Base-by-base conservation (phyloP, 2,329 filamentous ascomycete species). In the Aureobasidium zeae region DNA sequence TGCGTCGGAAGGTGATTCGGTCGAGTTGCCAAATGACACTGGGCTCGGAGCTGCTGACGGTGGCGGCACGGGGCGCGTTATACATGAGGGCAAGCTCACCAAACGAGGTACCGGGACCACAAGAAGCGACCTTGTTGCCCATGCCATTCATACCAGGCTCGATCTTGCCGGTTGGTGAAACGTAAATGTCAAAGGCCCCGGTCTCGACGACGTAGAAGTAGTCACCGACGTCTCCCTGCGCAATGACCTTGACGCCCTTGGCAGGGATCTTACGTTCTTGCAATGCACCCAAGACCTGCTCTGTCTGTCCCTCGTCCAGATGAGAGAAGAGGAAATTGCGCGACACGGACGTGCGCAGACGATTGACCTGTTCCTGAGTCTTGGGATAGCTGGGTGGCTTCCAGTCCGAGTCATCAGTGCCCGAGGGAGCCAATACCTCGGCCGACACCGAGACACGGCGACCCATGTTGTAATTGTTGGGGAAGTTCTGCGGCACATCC, bases 81-180 rank as follows among this genome's bases (percentile, higher is more conserved):
- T 98, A 96, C 91, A 98, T 96, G 56, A 98, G 73, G 10, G 91
- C 91, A 45, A 98, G 73, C 68, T 98, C 91, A 55, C 91, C 91
- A 63, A 98, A 98, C 3, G 87, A 94, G 49, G 88, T 88, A 37
- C 91, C 91, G 3, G 87, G 77, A 32, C 85, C 81, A 46, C 93
- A 93, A 26, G 74, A 79, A 54, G 79, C 79, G 20, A 96, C 89
- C 56, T 86, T 84, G 48, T 73, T 72, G 37, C 91, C 91, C 66
- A 95, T 73, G 9, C 89, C 91, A 34, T 88, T 79, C 1, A 76
- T 71, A 1, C 89, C 89, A 6, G 86, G 72, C 58, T 94, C 84
- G 43, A 93, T 72, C 29, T 77, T 70, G 48, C 91, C 89, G 8
- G 74, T 74, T 10, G 73, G 63, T 62, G 95, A 88, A 64, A 96